Conservation (phyloP, 2,329 filamentous ascomycete species). For the Zymoseptoria ardabiliae region DNA sequence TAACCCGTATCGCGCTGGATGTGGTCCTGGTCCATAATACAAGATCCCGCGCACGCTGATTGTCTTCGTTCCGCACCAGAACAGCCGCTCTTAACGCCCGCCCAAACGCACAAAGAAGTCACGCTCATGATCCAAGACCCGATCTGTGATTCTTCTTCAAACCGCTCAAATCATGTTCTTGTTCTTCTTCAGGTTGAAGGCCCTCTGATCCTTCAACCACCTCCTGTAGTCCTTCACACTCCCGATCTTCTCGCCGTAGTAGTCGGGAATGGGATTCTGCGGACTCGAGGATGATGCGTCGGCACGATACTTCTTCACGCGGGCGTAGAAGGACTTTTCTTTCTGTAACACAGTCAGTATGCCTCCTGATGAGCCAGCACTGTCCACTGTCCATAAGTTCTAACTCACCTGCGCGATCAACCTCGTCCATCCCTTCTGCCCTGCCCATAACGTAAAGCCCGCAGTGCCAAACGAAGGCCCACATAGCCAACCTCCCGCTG, state of each 20-base stretch:
- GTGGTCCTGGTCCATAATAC: not conserved
- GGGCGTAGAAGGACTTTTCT: slow-evolving; percentile 86
- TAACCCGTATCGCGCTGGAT: not conserved
- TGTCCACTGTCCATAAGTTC: not conserved
- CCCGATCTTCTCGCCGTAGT: slow-evolving; percentile 97
- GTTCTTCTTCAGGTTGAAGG: slow-evolving; percentile 84
- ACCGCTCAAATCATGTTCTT: slow-evolving; percentile 50
- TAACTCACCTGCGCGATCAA: slow-evolving; percentile 61
- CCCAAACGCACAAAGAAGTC: not conserved
- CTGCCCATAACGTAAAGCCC: slow-evolving; percentile 70
- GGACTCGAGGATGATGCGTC: slow-evolving; percentile 85
- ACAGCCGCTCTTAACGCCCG: not conserved
- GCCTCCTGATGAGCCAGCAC: not conserved
- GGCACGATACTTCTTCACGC: slow-evolving; percentile 86
- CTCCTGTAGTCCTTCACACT: slow-evolving; percentile 85
- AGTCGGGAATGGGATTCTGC: slow-evolving; percentile 90
- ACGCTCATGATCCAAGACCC: not conserved
- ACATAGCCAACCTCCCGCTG: slow-evolving; percentile 77
- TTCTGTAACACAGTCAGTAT: slow-evolving; percentile 49
- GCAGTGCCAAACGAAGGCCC: slow-evolving; percentile 76
- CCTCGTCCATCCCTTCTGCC: slow-evolving; percentile 49
- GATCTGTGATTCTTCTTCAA: not conserved
- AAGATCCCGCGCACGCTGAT: not conserved
- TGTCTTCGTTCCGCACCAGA: not conserved
- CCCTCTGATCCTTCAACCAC: slow-evolving; percentile 96